Evolutionary conservation across 2,329 filamentous ascomycete genomes (phyloP).

Genomic region (Didymella arachidicola): DNA sequence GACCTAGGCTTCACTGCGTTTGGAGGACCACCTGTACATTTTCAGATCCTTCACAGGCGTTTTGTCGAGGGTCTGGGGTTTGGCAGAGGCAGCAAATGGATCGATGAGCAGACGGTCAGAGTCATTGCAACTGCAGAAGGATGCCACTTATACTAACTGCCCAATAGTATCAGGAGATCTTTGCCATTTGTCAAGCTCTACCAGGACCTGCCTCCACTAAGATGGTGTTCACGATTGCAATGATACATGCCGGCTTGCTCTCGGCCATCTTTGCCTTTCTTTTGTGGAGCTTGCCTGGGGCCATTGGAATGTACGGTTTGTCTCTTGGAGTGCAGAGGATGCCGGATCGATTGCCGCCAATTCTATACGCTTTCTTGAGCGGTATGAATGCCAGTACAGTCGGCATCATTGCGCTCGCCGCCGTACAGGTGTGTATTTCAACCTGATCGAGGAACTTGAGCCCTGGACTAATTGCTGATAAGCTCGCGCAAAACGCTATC

Average conservation of each 20-base stretch:
- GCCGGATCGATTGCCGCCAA: constrained; percentile 63
- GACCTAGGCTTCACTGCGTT: constrained; percentile 71
- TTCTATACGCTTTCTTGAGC: constrained; percentile 73
- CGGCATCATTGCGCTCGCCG: constrained; percentile 74
- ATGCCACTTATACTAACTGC: background rate
- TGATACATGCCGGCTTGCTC: constrained; percentile 68
- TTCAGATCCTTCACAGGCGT: constrained; percentile 69
- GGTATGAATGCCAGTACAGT: constrained; percentile 77
- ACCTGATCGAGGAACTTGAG: too few relatives aligned
- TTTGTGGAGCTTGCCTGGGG: constrained; percentile 74
- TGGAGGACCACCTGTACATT: constrained; percentile 74
- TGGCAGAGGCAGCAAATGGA: constrained; percentile 65
- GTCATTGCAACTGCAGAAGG: background rate
- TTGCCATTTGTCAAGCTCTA: constrained; percentile 72
- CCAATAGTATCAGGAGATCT: constrained; percentile 72
- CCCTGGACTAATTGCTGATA: constrained; percentile 16
- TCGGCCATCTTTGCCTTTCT: constrained; percentile 67
- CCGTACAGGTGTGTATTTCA: constrained; percentile 55
- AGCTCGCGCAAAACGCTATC: constrained; percentile 72
- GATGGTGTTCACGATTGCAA: constrained; percentile 72
- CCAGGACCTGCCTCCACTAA: constrained; percentile 75
- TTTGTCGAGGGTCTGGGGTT: constrained; percentile 63
- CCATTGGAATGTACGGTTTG: constrained; percentile 73
- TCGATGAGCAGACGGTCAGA: constrained; percentile 71
- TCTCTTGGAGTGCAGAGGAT: constrained; percentile 71